Evolutionary conservation across 331 rosid species (phyloP).

Genomic region (Saraca asoca): DNA sequence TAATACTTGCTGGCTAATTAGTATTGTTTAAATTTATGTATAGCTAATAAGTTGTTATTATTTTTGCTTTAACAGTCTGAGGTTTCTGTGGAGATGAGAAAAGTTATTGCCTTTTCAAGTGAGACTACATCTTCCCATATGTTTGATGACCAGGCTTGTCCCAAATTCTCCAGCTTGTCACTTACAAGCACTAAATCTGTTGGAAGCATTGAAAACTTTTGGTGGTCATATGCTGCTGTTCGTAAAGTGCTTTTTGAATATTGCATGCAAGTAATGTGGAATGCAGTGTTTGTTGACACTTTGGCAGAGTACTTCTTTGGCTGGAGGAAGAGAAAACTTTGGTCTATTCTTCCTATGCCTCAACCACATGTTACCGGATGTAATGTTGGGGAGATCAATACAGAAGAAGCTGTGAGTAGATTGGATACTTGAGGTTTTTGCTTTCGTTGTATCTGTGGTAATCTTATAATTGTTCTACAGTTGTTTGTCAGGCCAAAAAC

Average conservation of each 20-base stretch:
- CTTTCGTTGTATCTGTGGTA: slow-evolving; percentile 33
- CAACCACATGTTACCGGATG: slow-evolving; percentile 36
- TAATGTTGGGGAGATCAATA: slow-evolving; percentile 40
- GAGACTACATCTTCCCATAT: slow-evolving; percentile 36
- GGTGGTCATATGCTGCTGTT: slow-evolving; percentile 67
- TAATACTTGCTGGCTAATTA: slow-evolving; percentile 22
- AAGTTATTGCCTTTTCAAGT: slow-evolving; percentile 39
- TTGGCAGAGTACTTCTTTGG: slow-evolving; percentile 55
- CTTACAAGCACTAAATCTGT: slow-evolving; percentile 48
- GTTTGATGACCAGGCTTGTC: slow-evolving; percentile 37
- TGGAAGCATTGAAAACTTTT: slow-evolving; percentile 78
- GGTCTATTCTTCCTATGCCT: slow-evolving; percentile 56
- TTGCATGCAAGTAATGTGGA: slow-evolving; percentile 87
- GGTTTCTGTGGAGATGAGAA: slow-evolving; percentile 43
- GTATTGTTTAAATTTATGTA: slow-evolving; percentile 17
- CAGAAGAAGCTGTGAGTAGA: slow-evolving; percentile 64
- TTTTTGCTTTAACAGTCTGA: slow-evolving; percentile 55
- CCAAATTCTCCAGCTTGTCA: slow-evolving; percentile 37
- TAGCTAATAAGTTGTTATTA: slow-evolving; percentile 33
- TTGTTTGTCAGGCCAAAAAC: slow-evolving; percentile 38
- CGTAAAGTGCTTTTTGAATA: slow-evolving; percentile 63
- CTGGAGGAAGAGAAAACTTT: slow-evolving; percentile 74
- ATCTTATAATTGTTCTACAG: slow-evolving; percentile 53
- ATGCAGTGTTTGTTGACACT: slow-evolving; percentile 76
- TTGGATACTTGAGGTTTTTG: slow-evolving; percentile 38